Percentiles rank a stretch among this genome's conserved stretches.
Evolutionary conservation across 2,329 filamentous ascomycete genomes (phyloP).

Genomic region (Diaporthe vaccinii): DNA sequence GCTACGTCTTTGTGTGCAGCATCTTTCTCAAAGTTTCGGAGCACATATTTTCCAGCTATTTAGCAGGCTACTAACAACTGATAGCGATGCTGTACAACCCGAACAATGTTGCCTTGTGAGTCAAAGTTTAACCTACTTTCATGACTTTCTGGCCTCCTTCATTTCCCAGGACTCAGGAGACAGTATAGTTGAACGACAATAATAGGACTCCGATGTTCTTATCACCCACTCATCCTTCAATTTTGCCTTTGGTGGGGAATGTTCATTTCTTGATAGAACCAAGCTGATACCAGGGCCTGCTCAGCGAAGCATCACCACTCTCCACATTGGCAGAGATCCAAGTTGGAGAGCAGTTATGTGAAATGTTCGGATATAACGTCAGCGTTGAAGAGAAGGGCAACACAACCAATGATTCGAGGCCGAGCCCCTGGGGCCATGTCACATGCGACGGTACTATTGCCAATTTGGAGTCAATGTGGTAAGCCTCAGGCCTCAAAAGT

Average conservation of each 20-base stretch:
- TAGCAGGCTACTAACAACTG: background rate
- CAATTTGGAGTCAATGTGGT: slow-evolving; percentile 63
- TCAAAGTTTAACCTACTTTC: background rate
- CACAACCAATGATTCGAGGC: slow-evolving; percentile 42
- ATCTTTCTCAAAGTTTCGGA: too few relatives aligned
- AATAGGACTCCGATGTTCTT: background rate
- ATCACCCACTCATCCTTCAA: background rate
- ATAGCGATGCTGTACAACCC: slow-evolving; percentile 63
- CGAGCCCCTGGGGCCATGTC: slow-evolving; percentile 57
- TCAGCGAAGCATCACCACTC: slow-evolving; percentile 60
- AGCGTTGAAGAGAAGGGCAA: slow-evolving; percentile 42
- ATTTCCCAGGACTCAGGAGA: background rate
- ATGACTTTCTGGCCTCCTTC: accelerated
- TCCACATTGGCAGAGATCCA: slow-evolving; percentile 59
- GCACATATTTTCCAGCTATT: accelerated
- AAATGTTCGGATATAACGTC: slow-evolving; percentile 60
- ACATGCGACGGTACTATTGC: slow-evolving; percentile 61
- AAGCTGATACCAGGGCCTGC: slow-evolving; percentile 46
- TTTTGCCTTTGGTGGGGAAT: background rate
- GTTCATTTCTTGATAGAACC: too few relatives aligned
- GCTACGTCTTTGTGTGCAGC: background rate
- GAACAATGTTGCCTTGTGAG: slow-evolving; percentile 53
- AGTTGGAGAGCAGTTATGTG: slow-evolving; percentile 60
- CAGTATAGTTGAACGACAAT: background rate
- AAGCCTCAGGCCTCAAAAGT: slow-evolving; percentile 45